phyloP scores from a whole-genome alignment of 2,329 filamentous ascomycete species.

The Pseudogymnoascus sp. region DNA sequence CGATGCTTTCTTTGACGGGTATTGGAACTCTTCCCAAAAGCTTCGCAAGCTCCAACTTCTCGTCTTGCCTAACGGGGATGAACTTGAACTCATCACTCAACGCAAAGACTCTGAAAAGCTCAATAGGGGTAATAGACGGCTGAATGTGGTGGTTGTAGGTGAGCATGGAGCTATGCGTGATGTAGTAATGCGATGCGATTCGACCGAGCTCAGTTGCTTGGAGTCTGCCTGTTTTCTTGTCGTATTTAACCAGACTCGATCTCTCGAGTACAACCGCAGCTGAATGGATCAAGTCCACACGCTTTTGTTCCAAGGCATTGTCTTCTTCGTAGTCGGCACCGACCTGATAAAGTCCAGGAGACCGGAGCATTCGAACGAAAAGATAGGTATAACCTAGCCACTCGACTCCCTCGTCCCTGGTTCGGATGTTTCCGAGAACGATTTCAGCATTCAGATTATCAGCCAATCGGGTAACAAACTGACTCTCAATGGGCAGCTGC shows the following conservation, averaged over 20 bases:
- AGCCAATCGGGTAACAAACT: conserved; percentile 83
- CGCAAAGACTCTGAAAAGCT: conserved; percentile 93
- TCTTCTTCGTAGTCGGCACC: conserved; percentile 94
- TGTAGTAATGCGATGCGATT: conserved; percentile 97
- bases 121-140: conserved; percentile 84
- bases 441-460: conserved; percentile 96
- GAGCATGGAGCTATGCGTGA: conserved; percentile 90
- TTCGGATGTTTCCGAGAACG: conserved; percentile 86
- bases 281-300: conserved; percentile 94
- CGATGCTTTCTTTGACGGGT: conserved; percentile 93
- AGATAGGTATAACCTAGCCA: conserved; percentile 98
- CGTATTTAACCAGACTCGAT: conserved; percentile 85
- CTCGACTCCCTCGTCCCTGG: conserved; percentile 91
- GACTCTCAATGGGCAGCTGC: conserved; percentile 94
- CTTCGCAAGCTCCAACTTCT: conserved; percentile 93
- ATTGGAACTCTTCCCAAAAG: conserved; percentile 83
- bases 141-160: conserved; percentile 95
- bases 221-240: conserved; percentile 81
- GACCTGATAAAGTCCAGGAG: conserved; percentile 89
- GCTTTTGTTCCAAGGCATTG: conserved; percentile 83
- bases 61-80: conserved; percentile 93
- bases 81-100: conserved; percentile 98
- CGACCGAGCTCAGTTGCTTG: conserved; percentile 90
- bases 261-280: conserved; percentile 81
- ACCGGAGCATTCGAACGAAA: conserved; percentile 94